Percentiles rank a stretch among this genome's conserved stretches.
Evolutionary conservation across 371 early-diverging fungal species (phyloP).

Genomic region (Circinella minor): DNA sequence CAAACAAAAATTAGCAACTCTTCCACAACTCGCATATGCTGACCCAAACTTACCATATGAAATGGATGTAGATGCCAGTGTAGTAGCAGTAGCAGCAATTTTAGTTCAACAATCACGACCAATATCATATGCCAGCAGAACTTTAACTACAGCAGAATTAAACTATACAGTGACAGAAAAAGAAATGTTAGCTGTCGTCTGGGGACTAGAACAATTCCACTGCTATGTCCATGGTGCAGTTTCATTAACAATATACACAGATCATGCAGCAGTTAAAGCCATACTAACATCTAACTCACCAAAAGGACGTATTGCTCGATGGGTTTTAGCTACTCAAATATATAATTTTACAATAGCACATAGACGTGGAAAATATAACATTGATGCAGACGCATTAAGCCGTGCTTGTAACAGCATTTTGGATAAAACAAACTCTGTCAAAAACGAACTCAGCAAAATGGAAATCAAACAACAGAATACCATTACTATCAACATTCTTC

Average conservation of each 20-base stretch:
- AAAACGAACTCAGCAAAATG: not conserved
- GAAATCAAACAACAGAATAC: not conserved
- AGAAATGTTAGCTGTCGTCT: no score
- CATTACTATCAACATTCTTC: not conserved
- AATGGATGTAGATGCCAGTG: no score
- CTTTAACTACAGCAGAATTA: no score
- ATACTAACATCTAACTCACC: not conserved
- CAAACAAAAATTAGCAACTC: no score
- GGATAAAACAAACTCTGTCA: not conserved
- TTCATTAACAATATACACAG: not conserved
- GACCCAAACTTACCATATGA: no score
- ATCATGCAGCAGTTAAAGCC: not conserved
- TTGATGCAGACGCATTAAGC: conserved; percentile 10
- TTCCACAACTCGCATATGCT: no score
- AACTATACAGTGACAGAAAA: no score
- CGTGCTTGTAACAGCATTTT: not conserved
- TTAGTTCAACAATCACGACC: no score
- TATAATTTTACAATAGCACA: not conserved
- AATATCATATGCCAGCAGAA: no score
- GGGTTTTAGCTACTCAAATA: not conserved
- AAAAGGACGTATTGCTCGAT: conserved; percentile 4
- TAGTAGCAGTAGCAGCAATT: no score
- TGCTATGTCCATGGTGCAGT: conserved; percentile 1
- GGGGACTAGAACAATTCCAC: no score
- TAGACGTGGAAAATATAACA: not conserved